A percentile compares a stretch with the other conserved stretches of the same genome.
Evolutionary conservation across 768 basidiomycete genomes (phyloP).

Genomic region (Russula sp.): DNA sequence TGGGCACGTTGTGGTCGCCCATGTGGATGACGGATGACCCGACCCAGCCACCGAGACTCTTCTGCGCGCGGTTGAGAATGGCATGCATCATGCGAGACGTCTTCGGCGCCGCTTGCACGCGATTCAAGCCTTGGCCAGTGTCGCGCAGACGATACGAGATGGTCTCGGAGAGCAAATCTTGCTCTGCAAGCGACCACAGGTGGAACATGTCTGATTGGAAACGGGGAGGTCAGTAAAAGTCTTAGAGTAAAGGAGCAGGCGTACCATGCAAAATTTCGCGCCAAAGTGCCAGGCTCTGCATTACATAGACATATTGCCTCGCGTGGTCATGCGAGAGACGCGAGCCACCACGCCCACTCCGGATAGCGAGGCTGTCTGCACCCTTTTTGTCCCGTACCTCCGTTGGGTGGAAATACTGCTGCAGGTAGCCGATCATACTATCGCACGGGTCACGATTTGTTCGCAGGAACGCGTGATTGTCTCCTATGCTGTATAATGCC

Average conservation of each 20-base stretch:
- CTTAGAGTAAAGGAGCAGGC: conserved; percentile 15
- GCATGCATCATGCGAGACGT: conserved; percentile 89
- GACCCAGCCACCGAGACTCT: conserved; percentile 78
- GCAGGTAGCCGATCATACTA: conserved; percentile 73
- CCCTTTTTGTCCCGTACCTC: conserved; percentile 59
- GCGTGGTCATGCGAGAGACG: conserved; percentile 80
- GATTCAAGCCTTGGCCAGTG: conserved; percentile 88
- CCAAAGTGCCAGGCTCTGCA: conserved; percentile 86
- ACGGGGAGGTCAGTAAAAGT: neutral
- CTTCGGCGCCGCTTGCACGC: conserved; percentile 82
- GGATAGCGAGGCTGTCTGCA: conserved; percentile 62
- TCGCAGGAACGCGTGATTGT: conserved; percentile 85
- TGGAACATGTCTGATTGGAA: conserved; percentile 81
- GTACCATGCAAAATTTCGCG: conserved; percentile 79
- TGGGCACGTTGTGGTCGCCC: conserved; percentile 84
- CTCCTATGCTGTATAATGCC: conserved; percentile 84
- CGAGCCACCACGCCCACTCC: conserved; percentile 76
- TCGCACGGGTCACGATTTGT: conserved; percentile 88
- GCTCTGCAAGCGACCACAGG: conserved; percentile 77
- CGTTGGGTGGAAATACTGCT: conserved; percentile 73
- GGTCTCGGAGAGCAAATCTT: conserved; percentile 74
- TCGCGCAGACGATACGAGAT: conserved; percentile 78
- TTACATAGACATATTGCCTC: conserved; percentile 81
- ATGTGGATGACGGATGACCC: conserved; percentile 87
- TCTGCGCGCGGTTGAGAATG: conserved; percentile 80